Conservation (phyloP, 1,284 basidiomycete species). For the Tilletiopsis washingtonensis region DNA sequence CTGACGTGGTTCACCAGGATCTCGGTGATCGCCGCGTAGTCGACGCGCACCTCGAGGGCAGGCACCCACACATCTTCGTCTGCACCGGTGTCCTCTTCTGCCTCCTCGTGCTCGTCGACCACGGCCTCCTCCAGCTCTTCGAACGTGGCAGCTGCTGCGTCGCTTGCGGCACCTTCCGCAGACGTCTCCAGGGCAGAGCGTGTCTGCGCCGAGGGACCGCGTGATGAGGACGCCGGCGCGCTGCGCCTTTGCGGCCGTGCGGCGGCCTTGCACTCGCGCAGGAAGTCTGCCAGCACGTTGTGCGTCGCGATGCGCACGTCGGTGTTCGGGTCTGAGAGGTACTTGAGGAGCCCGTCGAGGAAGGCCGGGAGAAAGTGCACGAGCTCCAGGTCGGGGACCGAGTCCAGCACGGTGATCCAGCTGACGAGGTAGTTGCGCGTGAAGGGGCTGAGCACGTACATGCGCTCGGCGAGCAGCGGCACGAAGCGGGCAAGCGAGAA, state of each 20-base stretch:
- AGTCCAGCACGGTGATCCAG: slow-evolving; percentile 93
- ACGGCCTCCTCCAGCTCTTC: slow-evolving; percentile 2
- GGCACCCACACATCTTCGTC: slow-evolving; percentile 67
- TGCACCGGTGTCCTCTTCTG: slow-evolving; percentile 24
- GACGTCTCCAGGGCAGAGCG: not conserved
- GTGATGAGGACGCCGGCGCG: too few relatives aligned
- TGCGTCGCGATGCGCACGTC: slow-evolving; percentile 90
- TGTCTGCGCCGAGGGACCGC: too few relatives aligned
- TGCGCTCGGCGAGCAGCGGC: slow-evolving; percentile 82
- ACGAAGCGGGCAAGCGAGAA: slow-evolving; percentile 94
- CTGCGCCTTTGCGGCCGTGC: not conserved
- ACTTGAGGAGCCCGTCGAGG: slow-evolving; percentile 79
- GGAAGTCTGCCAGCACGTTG: slow-evolving; percentile 80
- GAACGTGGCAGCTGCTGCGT: slow-evolving; percentile 1
- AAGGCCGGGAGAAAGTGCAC: slow-evolving; percentile 91
- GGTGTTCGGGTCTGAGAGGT: slow-evolving; percentile 86
- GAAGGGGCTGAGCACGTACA: slow-evolving; percentile 90
- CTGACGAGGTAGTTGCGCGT: slow-evolving; percentile 91
- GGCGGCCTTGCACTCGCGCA: slow-evolving; percentile 68
- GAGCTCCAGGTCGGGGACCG: slow-evolving; percentile 90
- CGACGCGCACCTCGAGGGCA: slow-evolving; percentile 83
- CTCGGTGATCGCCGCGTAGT: slow-evolving; percentile 85
- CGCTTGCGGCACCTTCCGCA: not conserved
- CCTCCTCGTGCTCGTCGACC: slow-evolving; percentile 45
- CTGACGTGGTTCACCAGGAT: slow-evolving; percentile 86